Percentiles rank a stretch among this genome's conserved stretches.
Evolutionary conservation across 2,329 filamentous ascomycete genomes (phyloP).

Genomic region (Ceratocystiopsis minuta): DNA sequence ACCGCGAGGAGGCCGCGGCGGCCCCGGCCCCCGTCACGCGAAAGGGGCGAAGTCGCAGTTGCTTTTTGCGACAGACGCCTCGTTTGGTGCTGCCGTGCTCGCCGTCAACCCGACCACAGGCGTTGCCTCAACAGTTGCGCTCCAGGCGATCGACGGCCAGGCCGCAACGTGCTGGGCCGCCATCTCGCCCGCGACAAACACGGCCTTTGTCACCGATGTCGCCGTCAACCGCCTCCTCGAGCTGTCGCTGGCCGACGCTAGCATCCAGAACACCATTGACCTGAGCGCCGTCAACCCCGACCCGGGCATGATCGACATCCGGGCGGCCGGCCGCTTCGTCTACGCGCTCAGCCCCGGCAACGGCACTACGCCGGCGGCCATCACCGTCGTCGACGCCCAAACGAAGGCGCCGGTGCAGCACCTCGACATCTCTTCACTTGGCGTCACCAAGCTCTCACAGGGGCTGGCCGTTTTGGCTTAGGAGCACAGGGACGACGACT

Average conservation of each 20-base stretch:
- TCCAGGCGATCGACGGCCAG: conserved; percentile 29
- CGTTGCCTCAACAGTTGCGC: conserved; percentile 18
- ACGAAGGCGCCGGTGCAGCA: conserved; percentile 16
- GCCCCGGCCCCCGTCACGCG: conserved; percentile 31
- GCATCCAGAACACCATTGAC: conserved; percentile 20
- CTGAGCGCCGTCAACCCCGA: conserved; percentile 27
- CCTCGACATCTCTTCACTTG: conserved; percentile 13
- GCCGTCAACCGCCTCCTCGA: conserved; percentile 34
- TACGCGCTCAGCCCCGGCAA: conserved; percentile 40
- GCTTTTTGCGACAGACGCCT: conserved; percentile 38
- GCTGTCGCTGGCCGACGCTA: conserved; percentile 31
- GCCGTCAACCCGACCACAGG: conserved; percentile 15
- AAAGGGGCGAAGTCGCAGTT: conserved; percentile 29
- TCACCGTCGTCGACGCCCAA: conserved; percentile 20
- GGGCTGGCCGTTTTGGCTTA: conserved; percentile 14
- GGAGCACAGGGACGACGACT: not conserved
- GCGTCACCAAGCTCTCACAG: conserved; percentile 12
- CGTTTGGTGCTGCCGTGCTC: conserved; percentile 36
- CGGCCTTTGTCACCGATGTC: conserved; percentile 41
- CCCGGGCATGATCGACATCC: conserved; percentile 36
- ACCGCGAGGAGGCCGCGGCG: conserved; percentile 13
- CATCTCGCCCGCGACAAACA: conserved; percentile 27
- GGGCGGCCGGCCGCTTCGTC: conserved; percentile 31
- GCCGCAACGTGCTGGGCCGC: conserved; percentile 39
- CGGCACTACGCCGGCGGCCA: conserved; percentile 19